Percentiles rank a stretch among this genome's conserved stretches.
These are phyloP conservation scores for Collybiopsis confluens DNA, from an alignment of 768 basidiomycete species.

Conservation along the genomic window DNA sequence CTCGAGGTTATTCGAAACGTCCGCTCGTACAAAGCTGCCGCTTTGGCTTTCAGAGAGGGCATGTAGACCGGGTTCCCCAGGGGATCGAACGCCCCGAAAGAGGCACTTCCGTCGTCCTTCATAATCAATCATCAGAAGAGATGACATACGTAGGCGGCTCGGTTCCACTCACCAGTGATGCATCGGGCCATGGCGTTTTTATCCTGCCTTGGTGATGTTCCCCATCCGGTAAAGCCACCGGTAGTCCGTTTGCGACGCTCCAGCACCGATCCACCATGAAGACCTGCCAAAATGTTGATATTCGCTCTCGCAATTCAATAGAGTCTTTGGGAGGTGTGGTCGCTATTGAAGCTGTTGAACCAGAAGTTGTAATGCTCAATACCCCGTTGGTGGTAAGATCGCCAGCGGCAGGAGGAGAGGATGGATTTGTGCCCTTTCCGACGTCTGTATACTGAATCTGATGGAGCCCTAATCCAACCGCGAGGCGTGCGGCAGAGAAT, in stretches of 20 bases:
- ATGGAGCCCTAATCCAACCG: conserved; percentile 57
- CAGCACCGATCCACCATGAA: conserved; percentile 60
- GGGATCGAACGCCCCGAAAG: conserved; percentile 11
- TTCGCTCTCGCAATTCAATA: conserved; percentile 41
- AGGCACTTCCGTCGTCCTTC: conserved; percentile 1
- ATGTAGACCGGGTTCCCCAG: conserved; percentile 20
- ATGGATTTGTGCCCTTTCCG: background rate
- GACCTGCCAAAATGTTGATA: conserved; percentile 58
- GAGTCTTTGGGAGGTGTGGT: conserved; percentile 33
- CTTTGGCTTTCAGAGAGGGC: conserved; percentile 46
- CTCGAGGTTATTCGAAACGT: conserved; percentile 40
- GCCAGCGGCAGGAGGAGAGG: background rate
- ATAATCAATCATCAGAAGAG: background rate
- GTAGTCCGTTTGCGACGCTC: conserved; percentile 51
- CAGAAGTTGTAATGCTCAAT: background rate
- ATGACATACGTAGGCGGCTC: background rate
- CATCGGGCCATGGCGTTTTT: conserved; percentile 47
- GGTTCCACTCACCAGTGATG: conserved; percentile 16
- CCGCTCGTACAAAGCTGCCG: conserved; percentile 49
- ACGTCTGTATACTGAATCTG: conserved; percentile 34
- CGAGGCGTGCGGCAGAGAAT: conserved; percentile 55
- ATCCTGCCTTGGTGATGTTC: conserved; percentile 43
- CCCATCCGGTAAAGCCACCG: conserved; percentile 48
- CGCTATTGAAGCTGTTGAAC: conserved; percentile 18
- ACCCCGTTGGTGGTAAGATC: background rate